Base-by-base conservation (phyloP, 208 protist genomes). In the Crithidia bombi region DNA sequence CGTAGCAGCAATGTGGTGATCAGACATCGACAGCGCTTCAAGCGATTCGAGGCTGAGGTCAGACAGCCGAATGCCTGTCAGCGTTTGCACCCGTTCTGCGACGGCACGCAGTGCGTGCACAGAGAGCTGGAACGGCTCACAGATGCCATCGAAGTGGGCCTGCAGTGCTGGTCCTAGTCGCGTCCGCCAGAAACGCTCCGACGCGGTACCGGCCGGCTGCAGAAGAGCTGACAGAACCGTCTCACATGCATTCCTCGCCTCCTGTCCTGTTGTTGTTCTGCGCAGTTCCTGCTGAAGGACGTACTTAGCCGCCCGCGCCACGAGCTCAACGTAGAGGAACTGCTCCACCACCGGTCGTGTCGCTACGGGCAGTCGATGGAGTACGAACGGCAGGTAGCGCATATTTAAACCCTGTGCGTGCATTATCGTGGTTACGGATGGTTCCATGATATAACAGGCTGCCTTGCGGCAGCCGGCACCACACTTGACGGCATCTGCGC, bases 341-440 rank as follows among this genome's bases (percentile, higher is more conserved):
- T 90, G 85, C 69, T 74, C 78, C 17, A 86, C 77, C n/a, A 72
- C 76, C 43, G 81, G 73, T 2, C 76, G 65, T 7, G 89, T 66
- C 0, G 72, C 19, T 15, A 58, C n/a, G 3, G 89, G 82, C 5
- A 96, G 64, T 10, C 89, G 82, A 62, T 89, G 68, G 75, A 91
- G 91, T 14, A 96, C 91, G 78, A 85, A 96, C 6, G 86, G 80
- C 28, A 96, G 62, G 47, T 86, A 85, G 6, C 81, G 79, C 65
- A 96, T 28, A 47, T 91, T 91, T 1, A 96, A 55, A 10, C 91
- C 87, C 63, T 89, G 80, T 1, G 82, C 83, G 61, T 96, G 91
- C 62, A 92, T 67, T 10, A 94, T 52, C 0, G 65, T 39, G 19
- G 74, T 79, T 15, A 94, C 32, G 17, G 73, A 78, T 0, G 91